Base-by-base conservation (phyloP, 208 protist genomes). In the Leptomonas pyrrhocoris region DNA sequence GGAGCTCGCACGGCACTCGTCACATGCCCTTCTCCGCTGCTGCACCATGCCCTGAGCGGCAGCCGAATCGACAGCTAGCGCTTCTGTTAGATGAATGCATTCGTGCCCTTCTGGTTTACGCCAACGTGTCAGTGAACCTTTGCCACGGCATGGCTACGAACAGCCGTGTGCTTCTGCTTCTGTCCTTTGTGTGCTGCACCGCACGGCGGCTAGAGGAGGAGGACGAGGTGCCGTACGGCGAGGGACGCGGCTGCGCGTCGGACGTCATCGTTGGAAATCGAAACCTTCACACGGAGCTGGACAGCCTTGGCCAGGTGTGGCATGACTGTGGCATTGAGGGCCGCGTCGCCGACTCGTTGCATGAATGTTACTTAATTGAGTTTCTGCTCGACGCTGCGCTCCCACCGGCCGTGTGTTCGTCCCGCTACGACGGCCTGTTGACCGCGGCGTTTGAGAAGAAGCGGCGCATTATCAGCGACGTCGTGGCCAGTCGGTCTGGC, bases 301-400 rank as follows among this genome's bases (percentile, higher is more conserved):
- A 70, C 46, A 73, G 74, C 48, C 73, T 95, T n/a, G 62, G 73
- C 25, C 31, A 73, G 12, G 53, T 89, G 19, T 82, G 78, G 80
- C 66, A 65, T 5, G 51, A 53, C 28, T 89, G 83, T 50, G 84
- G 84, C 5, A 74, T 93, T 31, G 74, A 73, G 27, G 82, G 76
- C 15, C 78, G 74, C 25, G 56, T 89, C 8, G 64, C 56, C 12
- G 83, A 84, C 27, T 46, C 71, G 7, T 69, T 93, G 74, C 79
- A 79, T 38, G 83, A 90, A 55, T 90, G 86, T 62, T 96, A 94
- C 61, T 71, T 92, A 54, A 66, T 84, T 15, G 89, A 96, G 68
- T 95, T 93, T 45, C 73, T 96, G 18, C 77, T 96, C n/a, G 92
- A 96, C 69, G 86, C 74, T n/a, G 89, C 87, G 9, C 79, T 96